Evolutionary conservation across 495 filamentous ascomycete genomes (phyloP).

Genomic region (Talaromyces ruber): DNA sequence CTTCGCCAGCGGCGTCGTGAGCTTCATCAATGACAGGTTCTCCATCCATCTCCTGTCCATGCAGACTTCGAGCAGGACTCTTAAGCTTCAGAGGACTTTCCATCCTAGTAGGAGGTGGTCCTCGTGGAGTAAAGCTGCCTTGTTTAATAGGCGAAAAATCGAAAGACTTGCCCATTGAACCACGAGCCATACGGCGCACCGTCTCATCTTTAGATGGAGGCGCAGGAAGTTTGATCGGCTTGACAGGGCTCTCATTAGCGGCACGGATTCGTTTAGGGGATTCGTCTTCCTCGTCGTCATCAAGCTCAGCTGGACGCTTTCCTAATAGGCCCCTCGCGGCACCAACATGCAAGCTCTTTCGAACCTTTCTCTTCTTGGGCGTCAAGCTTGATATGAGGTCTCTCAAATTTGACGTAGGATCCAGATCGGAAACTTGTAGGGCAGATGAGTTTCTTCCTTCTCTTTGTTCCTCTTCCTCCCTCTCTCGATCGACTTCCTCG

Average conservation of each 20-base stretch:
- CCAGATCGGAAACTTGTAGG: conserved; percentile 46
- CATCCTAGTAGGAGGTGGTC: background rate
- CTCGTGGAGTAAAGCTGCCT: conserved; percentile 5
- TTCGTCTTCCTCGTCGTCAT: conserved; percentile 53
- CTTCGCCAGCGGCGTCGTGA: conserved; percentile 10
- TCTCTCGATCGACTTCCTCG: conserved; percentile 60
- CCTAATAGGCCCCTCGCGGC: conserved; percentile 67
- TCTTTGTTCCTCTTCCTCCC: conserved; percentile 51
- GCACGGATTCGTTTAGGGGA: conserved; percentile 63
- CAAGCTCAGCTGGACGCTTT: conserved; percentile 65
- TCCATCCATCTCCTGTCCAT: conserved; percentile 12
- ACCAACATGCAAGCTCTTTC: conserved; percentile 71
- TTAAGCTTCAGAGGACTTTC: conserved; percentile 7
- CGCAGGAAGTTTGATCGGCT: conserved; percentile 58
- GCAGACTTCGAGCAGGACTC: conserved; percentile 14
- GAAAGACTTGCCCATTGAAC: background rate
- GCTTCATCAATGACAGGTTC: conserved; percentile 15
- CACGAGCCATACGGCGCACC: conserved; percentile 38
- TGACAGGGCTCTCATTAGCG: conserved; percentile 68
- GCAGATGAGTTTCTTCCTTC: conserved; percentile 48
- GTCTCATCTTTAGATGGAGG: conserved; percentile 59
- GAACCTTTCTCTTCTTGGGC: conserved; percentile 63
- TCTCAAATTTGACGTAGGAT: conserved; percentile 55
- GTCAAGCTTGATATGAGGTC: conserved; percentile 72
- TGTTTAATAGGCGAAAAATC: conserved; percentile 3